Percentiles rank a stretch among this genome's conserved stretches.
These are phyloP conservation scores for Arthrinium phaeospermum DNA, from an alignment of 2,329 filamentous ascomycete genomes.

Conservation along the genomic window DNA sequence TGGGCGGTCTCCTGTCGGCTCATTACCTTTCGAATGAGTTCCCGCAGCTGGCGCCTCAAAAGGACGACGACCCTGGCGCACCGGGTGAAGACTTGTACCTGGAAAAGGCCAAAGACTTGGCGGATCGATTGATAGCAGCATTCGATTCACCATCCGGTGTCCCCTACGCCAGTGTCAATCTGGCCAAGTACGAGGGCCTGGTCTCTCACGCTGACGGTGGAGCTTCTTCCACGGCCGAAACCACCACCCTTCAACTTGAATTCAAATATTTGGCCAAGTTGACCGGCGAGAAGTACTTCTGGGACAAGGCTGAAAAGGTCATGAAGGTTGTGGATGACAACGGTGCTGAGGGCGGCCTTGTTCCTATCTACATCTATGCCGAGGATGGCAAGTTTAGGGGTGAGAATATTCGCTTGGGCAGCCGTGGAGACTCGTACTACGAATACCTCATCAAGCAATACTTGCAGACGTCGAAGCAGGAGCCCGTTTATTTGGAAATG, in stretches of 20 bases:
- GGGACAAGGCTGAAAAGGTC: constrained; percentile 88
- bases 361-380: constrained; percentile 91
- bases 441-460: constrained; percentile 99
- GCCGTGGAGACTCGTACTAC: constrained; percentile 96
- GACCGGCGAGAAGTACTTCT: constrained; percentile 90
- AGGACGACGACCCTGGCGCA: constrained; percentile 72
- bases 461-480: constrained; percentile 86
- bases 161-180: constrained; percentile 88
- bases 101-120: constrained; percentile 93
- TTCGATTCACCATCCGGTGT: constrained; percentile 88
- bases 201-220: constrained; percentile 84
- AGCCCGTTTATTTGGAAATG: constrained; percentile 87
- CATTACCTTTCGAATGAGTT: constrained; percentile 91
- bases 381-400: constrained; percentile 80
- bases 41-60: constrained; percentile 77
- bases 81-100: constrained; percentile 90
- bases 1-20: constrained; percentile 89
- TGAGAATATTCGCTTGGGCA: constrained; percentile 87
- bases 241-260: constrained; percentile 90
- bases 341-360: constrained; percentile 76
- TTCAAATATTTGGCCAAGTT: constrained; percentile 97
- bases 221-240: constrained; percentile 92
- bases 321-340: constrained; percentile 92
- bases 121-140: constrained; percentile 83
- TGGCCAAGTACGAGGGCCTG: constrained; percentile 77